Evolutionary conservation across 2,329 filamentous ascomycete genomes (phyloP).

Genomic region (Ciborinia camelliae): DNA sequence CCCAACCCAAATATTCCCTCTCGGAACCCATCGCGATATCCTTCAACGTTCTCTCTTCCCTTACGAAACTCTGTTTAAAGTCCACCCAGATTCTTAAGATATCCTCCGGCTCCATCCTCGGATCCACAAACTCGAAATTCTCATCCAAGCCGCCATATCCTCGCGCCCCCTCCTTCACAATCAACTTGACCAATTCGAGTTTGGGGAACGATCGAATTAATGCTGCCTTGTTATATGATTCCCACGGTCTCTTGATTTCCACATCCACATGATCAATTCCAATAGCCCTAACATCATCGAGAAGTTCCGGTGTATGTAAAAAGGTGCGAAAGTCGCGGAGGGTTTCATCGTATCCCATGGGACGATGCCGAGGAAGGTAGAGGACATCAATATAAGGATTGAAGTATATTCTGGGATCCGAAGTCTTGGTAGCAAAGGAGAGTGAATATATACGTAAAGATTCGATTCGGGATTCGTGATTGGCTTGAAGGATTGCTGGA

Average conservation of each 20-base stretch:
- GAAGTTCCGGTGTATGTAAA: constrained; percentile 34
- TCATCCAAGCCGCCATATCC: constrained; percentile 7
- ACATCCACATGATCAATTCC: constrained; percentile 47
- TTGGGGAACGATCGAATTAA: constrained; percentile 44
- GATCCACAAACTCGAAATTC: constrained; percentile 26
- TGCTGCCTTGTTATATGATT: constrained; percentile 50
- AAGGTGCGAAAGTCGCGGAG: constrained; percentile 43
- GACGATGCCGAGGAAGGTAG: constrained; percentile 38
- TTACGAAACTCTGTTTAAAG: constrained; percentile 31
- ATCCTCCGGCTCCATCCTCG: constrained; percentile 26
- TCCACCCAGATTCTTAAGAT: constrained; percentile 32
- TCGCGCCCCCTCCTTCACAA: constrained; percentile 22
- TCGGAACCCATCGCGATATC: constrained; percentile 28
- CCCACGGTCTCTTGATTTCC: constrained; percentile 47
- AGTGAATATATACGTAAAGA: constrained; percentile 40
- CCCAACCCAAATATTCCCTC: constrained; percentile 27
- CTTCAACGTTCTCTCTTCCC: constrained; percentile 31
- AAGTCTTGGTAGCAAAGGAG: constrained; percentile 40
- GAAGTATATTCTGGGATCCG: constrained; percentile 30
- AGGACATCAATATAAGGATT: constrained; percentile 34
- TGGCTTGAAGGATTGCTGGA: constrained; percentile 43
- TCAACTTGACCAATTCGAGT: constrained; percentile 31
- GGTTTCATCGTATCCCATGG: constrained; percentile 38
- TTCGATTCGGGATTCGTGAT: constrained; percentile 44
- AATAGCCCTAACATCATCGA: constrained; percentile 41